Conservation (phyloP, 352 stramenopile genomes). For the Globisporangium nunn region DNA sequence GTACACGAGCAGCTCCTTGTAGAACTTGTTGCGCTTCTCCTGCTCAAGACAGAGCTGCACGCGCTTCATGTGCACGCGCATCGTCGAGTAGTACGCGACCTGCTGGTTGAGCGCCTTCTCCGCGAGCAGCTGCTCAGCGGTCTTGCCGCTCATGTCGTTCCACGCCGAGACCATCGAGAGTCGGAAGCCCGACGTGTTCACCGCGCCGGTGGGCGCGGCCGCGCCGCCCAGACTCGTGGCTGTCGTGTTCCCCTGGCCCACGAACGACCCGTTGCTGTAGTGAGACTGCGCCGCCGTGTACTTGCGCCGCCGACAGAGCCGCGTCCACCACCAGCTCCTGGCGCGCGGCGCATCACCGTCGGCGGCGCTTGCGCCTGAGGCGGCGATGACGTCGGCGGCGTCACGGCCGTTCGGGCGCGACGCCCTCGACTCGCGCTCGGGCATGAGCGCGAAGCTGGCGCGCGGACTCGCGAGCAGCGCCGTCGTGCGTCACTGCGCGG, state of each 20-base stretch:
- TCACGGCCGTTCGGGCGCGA: background rate
- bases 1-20: constrained; percentile 72
- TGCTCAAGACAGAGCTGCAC: constrained; percentile 75
- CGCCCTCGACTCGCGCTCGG: background rate
- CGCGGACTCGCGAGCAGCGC: constrained; percentile 8
- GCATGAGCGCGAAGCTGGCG: constrained; percentile 9
- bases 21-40: constrained; percentile 26
- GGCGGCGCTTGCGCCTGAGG: too few relatives aligned
- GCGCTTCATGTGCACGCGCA: constrained; percentile 82
- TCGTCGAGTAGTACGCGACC: constrained; percentile 67
- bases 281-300: constrained; percentile 2
- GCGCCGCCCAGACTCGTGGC: background rate
- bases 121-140: constrained; percentile 30
- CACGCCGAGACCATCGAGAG: constrained; percentile 3
- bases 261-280: constrained; percentile 7
- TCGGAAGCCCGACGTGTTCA: constrained; percentile 3
- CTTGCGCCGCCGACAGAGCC: constrained; percentile 2
- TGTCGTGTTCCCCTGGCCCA: constrained; percentile 1
- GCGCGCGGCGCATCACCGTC: too few relatives aligned
- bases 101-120: constrained; percentile 39
- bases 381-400: background rate
- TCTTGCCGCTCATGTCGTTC: constrained; percentile 13
- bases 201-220: too few relatives aligned
- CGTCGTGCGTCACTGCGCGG: too few relatives aligned
- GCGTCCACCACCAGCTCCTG: background rate